Percentiles rank a stretch among this genome's conserved stretches.
Evolutionary conservation across 208 protist species (phyloP).

Genomic region (Trypanosoma congolense): DNA sequence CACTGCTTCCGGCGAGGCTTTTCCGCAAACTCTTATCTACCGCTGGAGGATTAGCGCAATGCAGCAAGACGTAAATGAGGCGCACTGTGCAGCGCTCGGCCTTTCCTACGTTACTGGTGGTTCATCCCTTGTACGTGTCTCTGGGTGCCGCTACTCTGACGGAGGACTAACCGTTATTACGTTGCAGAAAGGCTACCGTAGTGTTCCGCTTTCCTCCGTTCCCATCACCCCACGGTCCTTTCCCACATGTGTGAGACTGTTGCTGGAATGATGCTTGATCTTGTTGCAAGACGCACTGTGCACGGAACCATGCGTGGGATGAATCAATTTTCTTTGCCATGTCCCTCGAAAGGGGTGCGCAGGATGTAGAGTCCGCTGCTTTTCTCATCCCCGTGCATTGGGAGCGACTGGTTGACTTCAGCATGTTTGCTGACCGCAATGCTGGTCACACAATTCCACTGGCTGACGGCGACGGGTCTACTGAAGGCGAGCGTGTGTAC

Average conservation of each 20-base stretch:
- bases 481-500: constrained; percentile 26
- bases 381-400: constrained; percentile 71
- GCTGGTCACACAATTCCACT: constrained; percentile 71
- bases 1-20: background rate
- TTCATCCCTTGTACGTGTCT: constrained; percentile 34
- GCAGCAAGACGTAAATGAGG: constrained; percentile 36
- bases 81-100: constrained; percentile 57
- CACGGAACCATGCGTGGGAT: constrained; percentile 58
- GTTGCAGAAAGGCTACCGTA: constrained; percentile 35
- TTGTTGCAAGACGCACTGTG: constrained; percentile 65
- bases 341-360: background rate
- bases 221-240: constrained; percentile 47
- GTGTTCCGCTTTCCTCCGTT: constrained; percentile 48
- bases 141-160: constrained; percentile 43
- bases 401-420: constrained; percentile 81
- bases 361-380: constrained; percentile 17
- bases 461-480: constrained; percentile 20
- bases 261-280: constrained; percentile 49
- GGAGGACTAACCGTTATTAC: constrained; percentile 61
- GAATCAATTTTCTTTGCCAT: constrained; percentile 61
- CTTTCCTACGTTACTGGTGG: constrained; percentile 25
- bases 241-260: constrained; percentile 42
- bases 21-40: constrained; percentile 47
- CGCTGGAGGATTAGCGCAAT: constrained; percentile 47
- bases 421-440: constrained; percentile 85